Percentiles rank a stretch among this genome's conserved stretches.
These are phyloP conservation scores for Aspergillus latus DNA, from an alignment of 2,329 filamentous ascomycete genomes.

Conservation along the genomic window DNA sequence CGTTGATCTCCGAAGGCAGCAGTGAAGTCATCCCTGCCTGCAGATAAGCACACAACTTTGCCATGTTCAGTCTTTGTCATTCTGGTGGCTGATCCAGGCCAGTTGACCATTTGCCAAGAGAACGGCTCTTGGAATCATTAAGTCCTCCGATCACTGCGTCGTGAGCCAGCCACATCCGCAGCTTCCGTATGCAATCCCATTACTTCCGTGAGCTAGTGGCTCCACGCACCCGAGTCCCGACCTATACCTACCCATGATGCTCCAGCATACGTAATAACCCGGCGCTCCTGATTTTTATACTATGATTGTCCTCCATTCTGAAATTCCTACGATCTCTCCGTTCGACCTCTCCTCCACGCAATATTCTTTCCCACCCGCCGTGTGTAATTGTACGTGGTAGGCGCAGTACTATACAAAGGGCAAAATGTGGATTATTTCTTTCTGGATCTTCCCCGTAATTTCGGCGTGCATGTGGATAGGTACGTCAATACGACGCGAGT, in stretches of 20 bases:
- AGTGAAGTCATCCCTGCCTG: slow-evolving; percentile 12
- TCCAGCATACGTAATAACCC: not conserved
- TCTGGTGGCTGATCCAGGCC: not conserved
- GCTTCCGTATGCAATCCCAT: slow-evolving; percentile 8
- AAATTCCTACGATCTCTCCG: not conserved
- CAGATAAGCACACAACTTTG: slow-evolving; percentile 1
- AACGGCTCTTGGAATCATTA: not conserved
- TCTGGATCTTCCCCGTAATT: slow-evolving; percentile 59
- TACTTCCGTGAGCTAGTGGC: not conserved
- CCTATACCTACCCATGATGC: too few species aligned
- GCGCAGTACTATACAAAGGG: not conserved
- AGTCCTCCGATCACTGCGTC: not conserved
- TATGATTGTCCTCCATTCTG: not conserved
- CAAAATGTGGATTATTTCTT: slow-evolving; percentile 48
- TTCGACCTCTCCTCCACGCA: not conserved
- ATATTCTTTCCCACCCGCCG: not conserved
- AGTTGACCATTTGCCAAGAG: not conserved
- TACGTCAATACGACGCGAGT: slow-evolving; percentile 19
- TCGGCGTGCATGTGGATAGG: slow-evolving; percentile 58
- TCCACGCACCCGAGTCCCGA: not conserved
- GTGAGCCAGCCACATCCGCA: slow-evolving; percentile 15
- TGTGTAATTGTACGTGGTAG: not conserved
- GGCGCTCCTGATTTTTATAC: not conserved
- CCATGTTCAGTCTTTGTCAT: not conserved
- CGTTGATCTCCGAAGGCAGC: slow-evolving; percentile 1